Evolutionary conservation across 2,329 filamentous ascomycete genomes (phyloP).

Genomic region (Teratosphaeria gauchensis): DNA sequence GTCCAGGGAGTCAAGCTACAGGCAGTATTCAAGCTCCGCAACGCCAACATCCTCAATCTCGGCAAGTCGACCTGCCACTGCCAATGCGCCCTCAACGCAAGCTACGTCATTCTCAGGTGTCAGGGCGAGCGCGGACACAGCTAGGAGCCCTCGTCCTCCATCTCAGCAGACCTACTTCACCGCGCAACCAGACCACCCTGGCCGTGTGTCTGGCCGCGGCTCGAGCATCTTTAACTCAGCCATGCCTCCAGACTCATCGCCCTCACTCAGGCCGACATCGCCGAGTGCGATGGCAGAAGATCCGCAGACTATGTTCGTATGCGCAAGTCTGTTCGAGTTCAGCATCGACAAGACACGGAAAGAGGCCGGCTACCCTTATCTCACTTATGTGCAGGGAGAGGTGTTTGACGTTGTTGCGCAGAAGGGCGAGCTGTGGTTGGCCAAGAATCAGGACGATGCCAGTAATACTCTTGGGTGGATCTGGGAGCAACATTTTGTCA

Average conservation of each 20-base stretch:
- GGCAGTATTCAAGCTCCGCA: slow-evolving; percentile 27
- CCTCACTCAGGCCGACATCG: slow-evolving; percentile 5
- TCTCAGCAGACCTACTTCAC: slow-evolving; percentile 26
- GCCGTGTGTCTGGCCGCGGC: slow-evolving; percentile 12
- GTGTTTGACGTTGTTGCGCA: slow-evolving; percentile 68
- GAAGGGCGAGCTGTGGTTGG: slow-evolving; percentile 95
- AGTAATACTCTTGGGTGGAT: slow-evolving; percentile 83
- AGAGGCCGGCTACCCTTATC: slow-evolving; percentile 89
- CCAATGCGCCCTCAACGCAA: slow-evolving; percentile 16
- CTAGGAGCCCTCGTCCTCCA: slow-evolving; percentile 16
- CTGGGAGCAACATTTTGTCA: slow-evolving; percentile 90
- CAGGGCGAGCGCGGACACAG: slow-evolving; percentile 17
- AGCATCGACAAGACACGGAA: slow-evolving; percentile 87
- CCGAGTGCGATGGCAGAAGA: slow-evolving; percentile 14
- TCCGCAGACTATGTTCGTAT: slow-evolving; percentile 65
- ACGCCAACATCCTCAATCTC: slow-evolving; percentile 41
- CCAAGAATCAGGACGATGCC: slow-evolving; percentile 89
- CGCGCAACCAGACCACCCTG: slow-evolving; percentile 13
- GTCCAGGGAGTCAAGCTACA: slow-evolving; percentile 28
- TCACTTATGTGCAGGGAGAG: slow-evolving; percentile 92
- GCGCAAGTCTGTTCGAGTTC: slow-evolving; percentile 91
- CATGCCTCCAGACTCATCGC: slow-evolving; percentile 17
- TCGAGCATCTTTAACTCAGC: slow-evolving; percentile 25
- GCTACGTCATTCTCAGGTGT: slow-evolving; percentile 6
- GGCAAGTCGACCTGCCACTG: slow-evolving; percentile 25